A percentile compares a stretch with the other conserved stretches of the same genome.
These are phyloP conservation scores for Erysiphe neolycopersici DNA, from an alignment of 2,329 filamentous ascomycete genomes.

Conservation along the genomic window DNA sequence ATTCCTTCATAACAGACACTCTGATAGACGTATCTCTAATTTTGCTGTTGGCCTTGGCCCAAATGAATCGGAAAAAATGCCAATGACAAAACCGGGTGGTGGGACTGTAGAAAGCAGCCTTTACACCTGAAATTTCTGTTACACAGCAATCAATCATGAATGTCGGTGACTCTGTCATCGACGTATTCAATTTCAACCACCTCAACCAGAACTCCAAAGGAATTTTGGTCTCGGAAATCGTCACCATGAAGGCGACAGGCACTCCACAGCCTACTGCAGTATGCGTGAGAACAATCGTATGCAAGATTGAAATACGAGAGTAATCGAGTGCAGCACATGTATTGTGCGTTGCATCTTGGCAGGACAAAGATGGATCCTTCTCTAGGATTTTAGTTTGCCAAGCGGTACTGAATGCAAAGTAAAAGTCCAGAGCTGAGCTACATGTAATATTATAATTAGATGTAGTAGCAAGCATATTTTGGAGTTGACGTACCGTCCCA, in stretches of 20 bases:
- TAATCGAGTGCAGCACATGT: neutral
- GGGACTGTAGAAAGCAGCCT: neutral
- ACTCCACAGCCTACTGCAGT: neutral
- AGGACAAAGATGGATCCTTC: no score
- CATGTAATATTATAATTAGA: no score
- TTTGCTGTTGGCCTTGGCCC: neutral
- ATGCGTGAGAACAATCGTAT: neutral
- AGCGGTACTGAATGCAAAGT: no score
- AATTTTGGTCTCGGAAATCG: neutral
- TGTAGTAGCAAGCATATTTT: no score
- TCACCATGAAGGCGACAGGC: neutral
- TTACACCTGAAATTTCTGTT: neutral
- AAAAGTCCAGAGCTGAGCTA: no score
- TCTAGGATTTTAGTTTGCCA: no score
- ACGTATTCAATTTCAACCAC: neutral
- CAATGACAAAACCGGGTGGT: neutral
- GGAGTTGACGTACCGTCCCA: no score
- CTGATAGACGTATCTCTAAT: neutral
- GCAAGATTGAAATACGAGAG: neutral
- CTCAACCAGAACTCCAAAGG: neutral
- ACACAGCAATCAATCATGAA: neutral
- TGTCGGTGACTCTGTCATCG: neutral
- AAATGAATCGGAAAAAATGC: neutral
- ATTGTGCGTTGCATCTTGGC: neutral
- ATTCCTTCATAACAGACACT: neutral